phyloP scores from a whole-genome alignment of 1,284 basidiomycete genomes.

The Anthracocystis walkeri region DNA sequence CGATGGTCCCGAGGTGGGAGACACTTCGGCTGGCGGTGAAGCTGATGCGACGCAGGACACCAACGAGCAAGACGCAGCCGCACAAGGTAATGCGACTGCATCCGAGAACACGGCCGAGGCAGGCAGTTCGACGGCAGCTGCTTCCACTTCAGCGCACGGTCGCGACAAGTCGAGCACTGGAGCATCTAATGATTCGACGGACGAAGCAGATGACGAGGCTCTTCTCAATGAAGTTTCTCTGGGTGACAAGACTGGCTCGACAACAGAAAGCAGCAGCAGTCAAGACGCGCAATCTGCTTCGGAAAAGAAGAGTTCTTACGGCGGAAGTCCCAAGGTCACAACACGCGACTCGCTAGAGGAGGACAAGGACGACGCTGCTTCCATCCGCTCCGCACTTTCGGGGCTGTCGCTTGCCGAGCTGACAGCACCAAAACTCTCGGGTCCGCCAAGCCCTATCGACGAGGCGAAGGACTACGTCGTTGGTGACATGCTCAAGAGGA shows the following conservation, averaged over 20 bases:
- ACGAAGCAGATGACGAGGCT: conserved; percentile 62
- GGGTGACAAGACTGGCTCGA: conserved; percentile 21
- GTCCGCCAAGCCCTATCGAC: conserved; percentile 57
- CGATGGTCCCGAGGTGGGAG: conserved; percentile 50
- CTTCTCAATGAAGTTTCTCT: conserved; percentile 61
- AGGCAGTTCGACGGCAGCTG: neutral
- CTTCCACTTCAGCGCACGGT: conserved; percentile 20
- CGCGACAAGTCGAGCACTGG: conserved; percentile 49
- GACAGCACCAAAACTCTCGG: conserved; percentile 50
- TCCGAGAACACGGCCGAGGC: conserved; percentile 1
- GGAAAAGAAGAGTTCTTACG: conserved; percentile 11
- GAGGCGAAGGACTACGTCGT: conserved; percentile 56
- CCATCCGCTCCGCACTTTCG: conserved; percentile 59
- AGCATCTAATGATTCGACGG: conserved; percentile 52
- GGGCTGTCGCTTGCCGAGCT: conserved; percentile 63
- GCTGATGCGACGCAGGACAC: conserved; percentile 4
- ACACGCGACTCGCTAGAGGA: conserved; percentile 37
- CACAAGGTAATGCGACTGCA: neutral
- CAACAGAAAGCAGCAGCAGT: conserved; percentile 8
- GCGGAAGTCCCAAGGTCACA: conserved; percentile 21
- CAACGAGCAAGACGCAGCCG: neutral
- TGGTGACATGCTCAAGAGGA: conserved; percentile 64
- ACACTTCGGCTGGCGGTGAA: conserved; percentile 24
- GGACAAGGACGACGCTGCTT: conserved; percentile 32
- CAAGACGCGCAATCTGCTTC: neutral